phyloP scores from a whole-genome alignment of 2,329 filamentous ascomycete species.

The Diplodia mutila region DNA sequence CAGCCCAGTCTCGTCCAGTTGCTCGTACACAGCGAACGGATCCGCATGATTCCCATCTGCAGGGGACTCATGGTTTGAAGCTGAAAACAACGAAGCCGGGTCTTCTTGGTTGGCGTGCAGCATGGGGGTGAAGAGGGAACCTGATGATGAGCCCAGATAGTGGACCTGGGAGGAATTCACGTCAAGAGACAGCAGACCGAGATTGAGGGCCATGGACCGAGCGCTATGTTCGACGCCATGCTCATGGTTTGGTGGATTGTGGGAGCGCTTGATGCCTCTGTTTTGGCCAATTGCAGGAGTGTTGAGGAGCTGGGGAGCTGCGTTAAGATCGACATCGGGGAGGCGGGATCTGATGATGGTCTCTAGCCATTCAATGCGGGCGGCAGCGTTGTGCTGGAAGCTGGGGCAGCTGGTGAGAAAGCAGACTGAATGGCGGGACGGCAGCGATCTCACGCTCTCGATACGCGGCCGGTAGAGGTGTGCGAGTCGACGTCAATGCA shows the following conservation, averaged over 20 bases:
- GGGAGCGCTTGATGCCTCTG: neutral
- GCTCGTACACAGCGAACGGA: neutral
- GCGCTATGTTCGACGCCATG: conserved; percentile 24
- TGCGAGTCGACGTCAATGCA: conserved; percentile 47
- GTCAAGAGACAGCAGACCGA: conserved; percentile 45
- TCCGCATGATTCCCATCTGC: neutral
- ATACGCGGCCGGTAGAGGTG: conserved; percentile 41
- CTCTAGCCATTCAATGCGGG: conserved; percentile 43
- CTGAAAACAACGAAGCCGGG: neutral
- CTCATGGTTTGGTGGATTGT: neutral
- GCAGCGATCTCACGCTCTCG: conserved; percentile 35
- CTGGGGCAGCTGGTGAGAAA: conserved; percentile 9
- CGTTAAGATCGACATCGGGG: conserved; percentile 37
- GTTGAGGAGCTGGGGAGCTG: conserved; percentile 33
- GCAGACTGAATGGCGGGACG: neutral
- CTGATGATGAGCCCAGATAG: conserved; percentile 46
- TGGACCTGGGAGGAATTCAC: conserved; percentile 45
- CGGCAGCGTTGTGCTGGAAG: conserved; percentile 33
- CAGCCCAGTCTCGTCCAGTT: neutral
- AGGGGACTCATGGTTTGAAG: neutral
- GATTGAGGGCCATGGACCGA: conserved; percentile 40
- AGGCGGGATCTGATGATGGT: conserved; percentile 34
- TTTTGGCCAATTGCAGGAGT: neutral
- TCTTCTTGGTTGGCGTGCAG: conserved; percentile 27
- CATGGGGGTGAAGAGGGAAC: conserved; percentile 40